phyloP scores from a whole-genome alignment of 2,329 filamentous ascomycete genomes.

The Apiospora hydei region DNA sequence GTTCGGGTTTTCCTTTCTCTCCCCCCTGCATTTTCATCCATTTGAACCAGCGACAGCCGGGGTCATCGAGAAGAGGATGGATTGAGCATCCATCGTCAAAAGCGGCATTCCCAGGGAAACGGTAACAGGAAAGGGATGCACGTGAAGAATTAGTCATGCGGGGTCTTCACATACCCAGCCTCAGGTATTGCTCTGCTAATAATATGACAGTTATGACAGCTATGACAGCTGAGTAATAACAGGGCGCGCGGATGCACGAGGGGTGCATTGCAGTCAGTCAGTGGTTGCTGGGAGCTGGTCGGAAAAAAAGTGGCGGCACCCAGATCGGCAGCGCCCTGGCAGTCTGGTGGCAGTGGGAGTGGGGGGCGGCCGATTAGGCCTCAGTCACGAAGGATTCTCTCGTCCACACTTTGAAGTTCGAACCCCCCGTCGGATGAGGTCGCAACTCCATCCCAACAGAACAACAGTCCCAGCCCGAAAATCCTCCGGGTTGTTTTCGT shows the following conservation, averaged over 20 bases:
- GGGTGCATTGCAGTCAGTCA: background rate
- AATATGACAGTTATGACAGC: background rate
- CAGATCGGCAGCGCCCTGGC: background rate
- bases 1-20: background rate
- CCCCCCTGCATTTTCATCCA: background rate
- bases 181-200: background rate
- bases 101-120: background rate
- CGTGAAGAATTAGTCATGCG: background rate
- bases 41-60: background rate
- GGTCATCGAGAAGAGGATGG: no score
- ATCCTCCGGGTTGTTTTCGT: background rate
- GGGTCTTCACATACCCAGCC: background rate
- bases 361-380: background rate
- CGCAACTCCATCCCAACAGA: background rate
- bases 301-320: background rate
- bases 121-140: background rate
- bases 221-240: background rate
- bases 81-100: background rate
- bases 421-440: background rate
- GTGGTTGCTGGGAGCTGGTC: background rate
- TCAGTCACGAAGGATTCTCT: background rate
- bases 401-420: background rate
- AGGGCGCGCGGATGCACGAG: background rate
- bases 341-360: background rate
- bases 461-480: background rate